Percentiles rank a stretch among this genome's conserved stretches.
Evolutionary conservation across 306 rosid species (phyloP).

Genomic region (Fragaria ananassa): DNA sequence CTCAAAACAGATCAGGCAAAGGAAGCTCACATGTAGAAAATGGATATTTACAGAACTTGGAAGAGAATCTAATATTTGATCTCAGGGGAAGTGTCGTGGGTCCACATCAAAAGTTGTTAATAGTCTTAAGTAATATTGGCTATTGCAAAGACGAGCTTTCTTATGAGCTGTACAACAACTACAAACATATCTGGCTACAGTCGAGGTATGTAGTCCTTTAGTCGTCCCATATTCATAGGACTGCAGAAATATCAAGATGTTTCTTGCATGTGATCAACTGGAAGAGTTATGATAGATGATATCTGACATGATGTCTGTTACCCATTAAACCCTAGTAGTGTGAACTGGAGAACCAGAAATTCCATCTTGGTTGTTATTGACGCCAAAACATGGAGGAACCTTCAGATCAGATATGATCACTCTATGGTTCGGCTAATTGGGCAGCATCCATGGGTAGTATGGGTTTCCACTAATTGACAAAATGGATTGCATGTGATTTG

Average conservation of each 20-base stretch:
- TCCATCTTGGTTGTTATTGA: not conserved
- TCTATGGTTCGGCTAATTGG: not conserved
- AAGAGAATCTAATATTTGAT: slow-evolving; percentile 47
- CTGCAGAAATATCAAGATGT: slow-evolving; percentile 5
- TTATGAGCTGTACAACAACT: slow-evolving; percentile 72
- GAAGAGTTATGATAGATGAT: not conserved
- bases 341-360: not conserved
- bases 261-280: not conserved
- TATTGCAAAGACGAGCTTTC: slow-evolving; percentile 96
- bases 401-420: not conserved
- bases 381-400: not conserved
- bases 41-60: slow-evolving; percentile 65
- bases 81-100: slow-evolving; percentile 53
- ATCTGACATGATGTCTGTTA: not conserved
- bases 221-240: slow-evolving; percentile 2
- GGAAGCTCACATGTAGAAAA: slow-evolving; percentile 57
- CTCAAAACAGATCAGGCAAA: slow-evolving; percentile 48
- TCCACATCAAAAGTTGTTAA: slow-evolving; percentile 76
- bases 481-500: not conserved
- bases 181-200: slow-evolving; percentile 76
- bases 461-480: not conserved
- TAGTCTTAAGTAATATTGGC: slow-evolving; percentile 91
- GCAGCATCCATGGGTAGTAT: not conserved
- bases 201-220: slow-evolving; percentile 54
- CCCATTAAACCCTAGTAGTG: not conserved